Percentiles rank a stretch among this genome's conserved stretches.
These are phyloP conservation scores for Nelumbo lutea DNA, from an alignment of 164 flowering plant genomes.

Conservation along the genomic window DNA sequence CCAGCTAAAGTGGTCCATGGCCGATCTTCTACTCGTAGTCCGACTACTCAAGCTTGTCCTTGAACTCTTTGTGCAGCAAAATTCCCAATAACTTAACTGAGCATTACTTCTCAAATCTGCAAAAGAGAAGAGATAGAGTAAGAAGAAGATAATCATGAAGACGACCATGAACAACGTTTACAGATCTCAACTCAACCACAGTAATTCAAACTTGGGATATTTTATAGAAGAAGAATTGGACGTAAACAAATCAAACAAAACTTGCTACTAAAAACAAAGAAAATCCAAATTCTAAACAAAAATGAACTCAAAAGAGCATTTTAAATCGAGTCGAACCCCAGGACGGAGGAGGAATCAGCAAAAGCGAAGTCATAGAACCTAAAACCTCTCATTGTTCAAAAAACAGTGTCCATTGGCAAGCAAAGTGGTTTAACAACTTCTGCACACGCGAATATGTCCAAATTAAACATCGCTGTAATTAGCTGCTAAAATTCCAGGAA, in stretches of 20 bases:
- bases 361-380: background rate
- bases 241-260: background rate
- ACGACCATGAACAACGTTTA: background rate
- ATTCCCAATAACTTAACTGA: background rate
- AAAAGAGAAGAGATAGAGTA: background rate
- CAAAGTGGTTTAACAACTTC: background rate
- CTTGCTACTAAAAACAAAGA: background rate
- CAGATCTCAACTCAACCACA: background rate
- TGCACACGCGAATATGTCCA: background rate
- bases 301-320: background rate
- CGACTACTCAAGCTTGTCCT: background rate
- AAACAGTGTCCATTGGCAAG: background rate
- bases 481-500: background rate
- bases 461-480: background rate
- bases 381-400: background rate
- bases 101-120: constrained; percentile 10
- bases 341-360: background rate
- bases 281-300: background rate
- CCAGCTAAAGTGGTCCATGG: constrained; percentile 7
- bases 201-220: background rate
- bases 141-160: background rate
- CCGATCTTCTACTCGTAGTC: background rate
- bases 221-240: background rate
- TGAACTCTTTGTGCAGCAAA: background rate
- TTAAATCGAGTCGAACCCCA: background rate